Conservation (phyloP, 2,329 filamentous ascomycete species). For the Ceratocystis cubensis region DNA sequence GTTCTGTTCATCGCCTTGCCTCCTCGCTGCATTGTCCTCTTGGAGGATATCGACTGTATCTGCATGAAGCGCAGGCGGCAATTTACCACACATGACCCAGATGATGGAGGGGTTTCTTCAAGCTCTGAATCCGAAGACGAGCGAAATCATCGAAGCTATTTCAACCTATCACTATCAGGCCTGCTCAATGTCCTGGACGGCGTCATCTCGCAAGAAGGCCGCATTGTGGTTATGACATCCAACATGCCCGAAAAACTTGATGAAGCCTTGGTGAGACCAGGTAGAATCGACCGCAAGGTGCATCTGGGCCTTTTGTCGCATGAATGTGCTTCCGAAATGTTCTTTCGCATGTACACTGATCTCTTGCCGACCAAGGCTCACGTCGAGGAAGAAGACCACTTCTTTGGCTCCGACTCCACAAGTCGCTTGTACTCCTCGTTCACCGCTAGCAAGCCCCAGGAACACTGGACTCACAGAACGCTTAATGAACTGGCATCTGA, state of each 20-base stretch:
- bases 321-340: slow-evolving; percentile 44
- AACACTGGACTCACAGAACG: slow-evolving; percentile 9
- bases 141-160: slow-evolving; percentile 35
- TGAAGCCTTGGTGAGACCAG: slow-evolving; percentile 59
- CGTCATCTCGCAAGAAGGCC: slow-evolving; percentile 65
- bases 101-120: slow-evolving; percentile 1
- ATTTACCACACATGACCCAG: slow-evolving; percentile 13
- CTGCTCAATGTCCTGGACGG: slow-evolving; percentile 76
- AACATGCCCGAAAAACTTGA: slow-evolving; percentile 64
- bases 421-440: neutral
- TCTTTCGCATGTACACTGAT: slow-evolving; percentile 44
- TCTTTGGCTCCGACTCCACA: slow-evolving; percentile 9
- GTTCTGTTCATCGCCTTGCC: slow-evolving; percentile 33
- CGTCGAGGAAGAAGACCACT: slow-evolving; percentile 11
- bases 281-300: slow-evolving; percentile 59
- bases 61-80: slow-evolving; percentile 22
- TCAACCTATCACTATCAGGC: slow-evolving; percentile 49
- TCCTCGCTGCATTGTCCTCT: slow-evolving; percentile 24
- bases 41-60: slow-evolving; percentile 26
- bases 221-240: slow-evolving; percentile 71
- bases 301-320: slow-evolving; percentile 47
- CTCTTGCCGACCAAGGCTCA: neutral
- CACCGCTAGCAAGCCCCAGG: neutral
- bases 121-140: slow-evolving; percentile 14
- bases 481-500: slow-evolving; percentile 21